Evolutionary conservation across 2,329 filamentous ascomycete species (phyloP).

Genomic region (Pseudogymnoascus sp.): DNA sequence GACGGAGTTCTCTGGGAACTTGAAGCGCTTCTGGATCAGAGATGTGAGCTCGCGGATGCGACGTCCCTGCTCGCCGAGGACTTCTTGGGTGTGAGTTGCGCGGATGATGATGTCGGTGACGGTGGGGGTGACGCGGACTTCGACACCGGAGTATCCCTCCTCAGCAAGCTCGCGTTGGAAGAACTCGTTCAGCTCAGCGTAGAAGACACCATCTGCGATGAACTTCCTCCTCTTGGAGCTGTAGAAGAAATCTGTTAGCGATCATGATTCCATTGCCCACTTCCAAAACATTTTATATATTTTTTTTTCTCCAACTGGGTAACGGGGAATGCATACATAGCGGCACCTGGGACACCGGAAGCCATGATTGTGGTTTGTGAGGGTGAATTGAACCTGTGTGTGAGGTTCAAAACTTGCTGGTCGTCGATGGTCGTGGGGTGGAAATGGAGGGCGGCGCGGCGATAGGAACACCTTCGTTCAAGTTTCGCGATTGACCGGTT

Average conservation of each 20-base stretch:
- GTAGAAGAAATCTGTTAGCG: slow-evolving; percentile 22
- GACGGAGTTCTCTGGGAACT: slow-evolving; percentile 99
- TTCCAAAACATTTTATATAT: not conserved
- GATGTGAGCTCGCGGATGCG: slow-evolving; percentile 99
- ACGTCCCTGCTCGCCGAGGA: slow-evolving; percentile 98
- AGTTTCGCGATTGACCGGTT: not conserved
- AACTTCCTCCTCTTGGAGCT: slow-evolving; percentile 93
- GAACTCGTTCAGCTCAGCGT: slow-evolving; percentile 99
- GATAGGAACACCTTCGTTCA: slow-evolving; percentile 3
- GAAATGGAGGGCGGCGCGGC: slow-evolving; percentile 8
- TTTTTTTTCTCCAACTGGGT: slow-evolving; percentile 1
- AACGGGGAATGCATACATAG: slow-evolving; percentile 28
- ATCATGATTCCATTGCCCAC: slow-evolving; percentile 7
- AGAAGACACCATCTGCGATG: slow-evolving; percentile 98
- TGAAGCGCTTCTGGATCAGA: slow-evolving; percentile 99
- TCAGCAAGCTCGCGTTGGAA: slow-evolving; percentile 99
- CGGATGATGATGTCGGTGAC: slow-evolving; percentile 99
- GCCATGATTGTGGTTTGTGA: slow-evolving; percentile 30
- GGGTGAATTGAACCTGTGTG: slow-evolving; percentile 24
- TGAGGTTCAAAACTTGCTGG: slow-evolving; percentile 22
- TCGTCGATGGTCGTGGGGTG: slow-evolving; percentile 23
- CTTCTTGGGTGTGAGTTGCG: slow-evolving; percentile 99
- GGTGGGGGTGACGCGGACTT: slow-evolving; percentile 98
- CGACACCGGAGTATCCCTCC: slow-evolving; percentile 99
- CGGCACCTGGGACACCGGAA: slow-evolving; percentile 30